Evolutionary conservation across 2,329 filamentous ascomycete genomes (phyloP).

Genomic region (Fusarium abutilonis): DNA sequence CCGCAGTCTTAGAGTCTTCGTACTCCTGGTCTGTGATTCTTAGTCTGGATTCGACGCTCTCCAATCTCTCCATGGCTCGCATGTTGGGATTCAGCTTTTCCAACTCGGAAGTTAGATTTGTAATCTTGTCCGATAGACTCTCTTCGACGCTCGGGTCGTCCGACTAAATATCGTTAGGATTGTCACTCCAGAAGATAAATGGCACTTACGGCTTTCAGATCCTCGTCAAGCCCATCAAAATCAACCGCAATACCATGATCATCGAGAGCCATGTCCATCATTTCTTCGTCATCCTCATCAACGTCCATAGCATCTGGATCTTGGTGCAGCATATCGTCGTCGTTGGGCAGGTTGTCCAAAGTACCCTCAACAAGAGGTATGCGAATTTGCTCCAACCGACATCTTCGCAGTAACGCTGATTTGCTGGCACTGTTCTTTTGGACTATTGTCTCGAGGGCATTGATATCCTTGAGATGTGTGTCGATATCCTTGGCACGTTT

Average conservation of each 20-base stretch:
- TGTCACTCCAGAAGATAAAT: neutral
- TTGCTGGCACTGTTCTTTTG: constrained; percentile 86
- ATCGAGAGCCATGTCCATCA: constrained; percentile 74
- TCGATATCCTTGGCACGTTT: constrained; percentile 89
- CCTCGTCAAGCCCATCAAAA: constrained; percentile 83
- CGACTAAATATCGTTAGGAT: constrained; percentile 61
- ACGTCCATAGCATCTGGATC: constrained; percentile 94
- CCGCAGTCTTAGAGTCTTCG: constrained; percentile 80
- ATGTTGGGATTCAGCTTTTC: constrained; percentile 98
- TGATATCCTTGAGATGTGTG: constrained; percentile 74
- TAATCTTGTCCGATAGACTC: constrained; percentile 79
- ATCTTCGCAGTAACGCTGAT: constrained; percentile 85
- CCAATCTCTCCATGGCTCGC: constrained; percentile 90
- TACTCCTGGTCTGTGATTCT: constrained; percentile 89
- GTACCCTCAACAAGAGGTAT: constrained; percentile 82
- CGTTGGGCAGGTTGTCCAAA: constrained; percentile 86
- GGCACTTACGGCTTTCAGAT: constrained; percentile 76
- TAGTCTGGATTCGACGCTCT: constrained; percentile 84
- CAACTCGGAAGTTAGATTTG: constrained; percentile 77
- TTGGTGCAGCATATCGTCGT: constrained; percentile 78
- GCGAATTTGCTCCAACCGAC: constrained; percentile 92
- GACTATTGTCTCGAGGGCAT: constrained; percentile 81
- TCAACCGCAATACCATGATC: constrained; percentile 93
- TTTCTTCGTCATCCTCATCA: constrained; percentile 72
- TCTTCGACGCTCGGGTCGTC: constrained; percentile 77